Conservation (phyloP, 2,329 filamentous ascomycete genomes). For the Colletotrichum cordylinicola region DNA sequence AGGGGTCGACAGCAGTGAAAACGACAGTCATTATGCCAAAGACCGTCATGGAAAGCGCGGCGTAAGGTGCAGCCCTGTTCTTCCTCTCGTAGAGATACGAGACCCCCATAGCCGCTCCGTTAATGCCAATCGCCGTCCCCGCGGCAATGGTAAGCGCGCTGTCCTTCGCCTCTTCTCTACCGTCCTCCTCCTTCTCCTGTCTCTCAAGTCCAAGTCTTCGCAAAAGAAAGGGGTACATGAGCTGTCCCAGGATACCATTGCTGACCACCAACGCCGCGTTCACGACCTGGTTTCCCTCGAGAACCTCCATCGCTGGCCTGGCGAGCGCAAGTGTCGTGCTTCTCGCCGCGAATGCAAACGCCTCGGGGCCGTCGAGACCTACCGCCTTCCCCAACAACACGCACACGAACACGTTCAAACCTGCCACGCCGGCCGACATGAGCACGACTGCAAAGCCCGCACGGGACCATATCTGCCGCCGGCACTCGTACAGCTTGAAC, state of each 20-base stretch:
- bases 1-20: slow-evolving; percentile 54
- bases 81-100: slow-evolving; percentile 60
- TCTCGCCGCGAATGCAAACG: slow-evolving; percentile 54
- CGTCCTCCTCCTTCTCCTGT: not conserved
- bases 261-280: slow-evolving; percentile 58
- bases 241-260: slow-evolving; percentile 53
- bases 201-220: slow-evolving; percentile 30
- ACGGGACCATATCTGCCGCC: slow-evolving; percentile 48
- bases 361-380: slow-evolving; percentile 38
- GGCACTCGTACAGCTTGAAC: slow-evolving; percentile 58
- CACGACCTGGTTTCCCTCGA: slow-evolving; percentile 50
- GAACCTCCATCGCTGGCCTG: slow-evolving; percentile 48
- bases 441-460: slow-evolving; percentile 44
- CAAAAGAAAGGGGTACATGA: slow-evolving; percentile 42
- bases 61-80: slow-evolving; percentile 60
- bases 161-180: not conserved
- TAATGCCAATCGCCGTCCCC: slow-evolving; percentile 61
- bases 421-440: slow-evolving; percentile 41
- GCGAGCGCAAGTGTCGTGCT: slow-evolving; percentile 57
- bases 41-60: slow-evolving; percentile 62
- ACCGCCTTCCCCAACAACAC: slow-evolving; percentile 42
- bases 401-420: slow-evolving; percentile 47
- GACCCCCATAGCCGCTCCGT: slow-evolving; percentile 65
- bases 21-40: slow-evolving; percentile 63
- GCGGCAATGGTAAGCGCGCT: slow-evolving; percentile 49